Evolutionary conservation across 768 basidiomycete species (phyloP).

Genomic region (Sutorius australiensis): DNA sequence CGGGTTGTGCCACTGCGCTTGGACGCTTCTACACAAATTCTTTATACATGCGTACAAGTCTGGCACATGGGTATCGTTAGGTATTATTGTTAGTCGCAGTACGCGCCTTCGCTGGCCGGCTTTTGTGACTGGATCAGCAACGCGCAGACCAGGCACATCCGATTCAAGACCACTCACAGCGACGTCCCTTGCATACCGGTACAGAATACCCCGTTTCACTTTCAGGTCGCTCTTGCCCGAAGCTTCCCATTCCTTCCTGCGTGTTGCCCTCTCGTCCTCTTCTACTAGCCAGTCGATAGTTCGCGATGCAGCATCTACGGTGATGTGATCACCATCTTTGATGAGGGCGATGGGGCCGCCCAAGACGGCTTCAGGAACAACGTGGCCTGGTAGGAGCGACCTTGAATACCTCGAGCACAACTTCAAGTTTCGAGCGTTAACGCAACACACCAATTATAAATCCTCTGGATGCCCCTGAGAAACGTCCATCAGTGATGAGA

Average conservation of each 20-base stretch:
- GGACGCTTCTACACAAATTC: background rate
- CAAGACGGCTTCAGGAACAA: slow-evolving; percentile 62
- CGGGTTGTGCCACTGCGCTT: too few relatives aligned
- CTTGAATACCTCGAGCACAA: slow-evolving; percentile 37
- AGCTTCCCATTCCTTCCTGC: slow-evolving; percentile 66
- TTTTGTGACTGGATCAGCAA: slow-evolving; percentile 28
- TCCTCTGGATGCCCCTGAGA: slow-evolving; percentile 76
- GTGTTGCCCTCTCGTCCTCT: slow-evolving; percentile 58
- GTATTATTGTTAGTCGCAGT: slow-evolving; percentile 56
- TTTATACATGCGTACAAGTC: slow-evolving; percentile 1
- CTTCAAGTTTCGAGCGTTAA: background rate
- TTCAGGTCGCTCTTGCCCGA: slow-evolving; percentile 61
- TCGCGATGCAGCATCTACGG: slow-evolving; percentile 65
- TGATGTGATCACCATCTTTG: slow-evolving; percentile 73
- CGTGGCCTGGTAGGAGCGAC: slow-evolving; percentile 43
- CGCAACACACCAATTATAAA: slow-evolving; percentile 51
- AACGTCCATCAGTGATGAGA: slow-evolving; percentile 85
- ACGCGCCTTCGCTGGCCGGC: slow-evolving; percentile 82
- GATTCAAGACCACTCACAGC: slow-evolving; percentile 54
- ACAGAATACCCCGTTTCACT: slow-evolving; percentile 70
- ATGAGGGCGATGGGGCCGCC: slow-evolving; percentile 89
- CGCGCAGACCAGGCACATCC: background rate
- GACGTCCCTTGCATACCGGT: slow-evolving; percentile 82
- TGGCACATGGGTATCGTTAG: background rate
- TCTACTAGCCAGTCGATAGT: slow-evolving; percentile 71